These are phyloP conservation scores for Ailanthus altissimus DNA, from an alignment of 345 rosid species.

Conservation along the genomic window DNA sequence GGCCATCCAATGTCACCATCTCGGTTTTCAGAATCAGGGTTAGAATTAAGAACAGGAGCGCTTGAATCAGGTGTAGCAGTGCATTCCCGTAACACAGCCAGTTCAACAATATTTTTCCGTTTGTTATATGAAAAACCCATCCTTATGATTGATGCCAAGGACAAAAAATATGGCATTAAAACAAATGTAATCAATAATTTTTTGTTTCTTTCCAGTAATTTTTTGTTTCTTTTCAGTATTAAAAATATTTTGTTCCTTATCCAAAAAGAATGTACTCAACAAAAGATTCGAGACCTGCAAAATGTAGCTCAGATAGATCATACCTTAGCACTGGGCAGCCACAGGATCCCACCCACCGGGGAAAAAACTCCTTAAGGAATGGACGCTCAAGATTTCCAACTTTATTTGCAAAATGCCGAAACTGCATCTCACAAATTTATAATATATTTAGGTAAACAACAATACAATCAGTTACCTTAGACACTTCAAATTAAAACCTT, in stretches of 20 bases:
- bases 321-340: conserved; percentile 95
- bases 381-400: conserved; percentile 97
- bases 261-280: not conserved
- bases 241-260: too few relatives aligned
- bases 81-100: conserved; percentile 89
- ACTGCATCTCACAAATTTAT: conserved; percentile 52
- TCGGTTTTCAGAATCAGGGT: conserved; percentile 75
- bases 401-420: conserved; percentile 88
- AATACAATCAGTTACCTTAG: not conserved
- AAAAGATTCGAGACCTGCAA: conserved; percentile 13
- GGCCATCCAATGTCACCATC: conserved; percentile 96
- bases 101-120: conserved; percentile 83
- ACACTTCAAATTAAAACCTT: not conserved
- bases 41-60: conserved; percentile 46
- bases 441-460: conserved; percentile 14
- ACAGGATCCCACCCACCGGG: conserved; percentile 85
- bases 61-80: conserved; percentile 72
- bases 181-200: conserved; percentile 15
- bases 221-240: too few relatives aligned
- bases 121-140: conserved; percentile 98
- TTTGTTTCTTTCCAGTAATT: not conserved
- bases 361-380: conserved; percentile 90
- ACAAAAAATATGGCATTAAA: conserved; percentile 12
- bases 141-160: conserved; percentile 42
- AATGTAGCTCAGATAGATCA: conserved; percentile 20